Evolutionary conservation across 345 rosid species (phyloP).

Genomic region (Eucalyptus coolabah): DNA sequence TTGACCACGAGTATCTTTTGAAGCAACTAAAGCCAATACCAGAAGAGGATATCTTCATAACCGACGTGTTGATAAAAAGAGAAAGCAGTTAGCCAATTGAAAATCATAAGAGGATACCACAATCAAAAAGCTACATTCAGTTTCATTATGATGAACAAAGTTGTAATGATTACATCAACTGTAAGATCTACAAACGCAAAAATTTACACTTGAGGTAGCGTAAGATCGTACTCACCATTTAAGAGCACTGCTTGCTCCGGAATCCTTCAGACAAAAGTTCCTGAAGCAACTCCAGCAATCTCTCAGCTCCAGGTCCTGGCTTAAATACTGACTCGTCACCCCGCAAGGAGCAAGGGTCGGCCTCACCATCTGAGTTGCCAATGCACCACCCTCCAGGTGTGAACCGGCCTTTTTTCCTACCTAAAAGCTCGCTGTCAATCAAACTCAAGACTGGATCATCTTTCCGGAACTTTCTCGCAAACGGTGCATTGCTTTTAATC

Average conservation of each 20-base stretch:
- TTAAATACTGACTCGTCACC: slow-evolving; percentile 42
- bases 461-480: slow-evolving; percentile 70
- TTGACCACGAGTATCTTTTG: not conserved
- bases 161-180: not conserved
- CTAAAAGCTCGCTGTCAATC: slow-evolving; percentile 63
- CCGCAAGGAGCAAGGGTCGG: slow-evolving; percentile 47
- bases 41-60: not conserved
- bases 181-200: slow-evolving; percentile 2
- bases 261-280: slow-evolving; percentile 45
- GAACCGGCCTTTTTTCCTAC: slow-evolving; percentile 34
- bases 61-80: not conserved
- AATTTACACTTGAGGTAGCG: slow-evolving; percentile 12
- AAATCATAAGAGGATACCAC: not conserved
- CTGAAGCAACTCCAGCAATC: slow-evolving; percentile 44
- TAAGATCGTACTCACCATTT: not conserved
- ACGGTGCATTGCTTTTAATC: slow-evolving; percentile 75
- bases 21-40: not conserved
- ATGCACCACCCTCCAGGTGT: slow-evolving; percentile 78
- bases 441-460: slow-evolving; percentile 62
- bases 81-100: not conserved
- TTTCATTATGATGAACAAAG: not conserved
- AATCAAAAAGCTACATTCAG: not conserved
- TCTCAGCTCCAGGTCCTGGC: slow-evolving; percentile 67
- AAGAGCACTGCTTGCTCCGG: slow-evolving; percentile 43
- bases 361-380: slow-evolving; percentile 35